Percentiles rank a stretch among this genome's conserved stretches.
phyloP scores from a whole-genome alignment of 768 basidiomycete species.

The Mycena vitilis region DNA sequence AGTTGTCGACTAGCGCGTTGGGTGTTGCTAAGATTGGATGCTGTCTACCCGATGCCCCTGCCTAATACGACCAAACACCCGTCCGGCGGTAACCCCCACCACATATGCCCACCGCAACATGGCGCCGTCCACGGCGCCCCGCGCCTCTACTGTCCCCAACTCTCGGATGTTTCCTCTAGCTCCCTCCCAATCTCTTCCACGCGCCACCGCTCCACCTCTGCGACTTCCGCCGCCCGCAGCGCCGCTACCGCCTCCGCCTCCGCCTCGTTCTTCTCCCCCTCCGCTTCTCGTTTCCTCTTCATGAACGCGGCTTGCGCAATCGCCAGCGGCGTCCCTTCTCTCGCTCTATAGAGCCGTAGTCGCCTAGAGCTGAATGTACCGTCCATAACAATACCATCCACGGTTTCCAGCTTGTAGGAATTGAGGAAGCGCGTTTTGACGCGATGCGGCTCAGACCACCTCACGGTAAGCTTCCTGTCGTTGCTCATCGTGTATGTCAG shows the following conservation, averaged over 20 bases:
- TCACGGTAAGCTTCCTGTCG: slow-evolving; percentile 43
- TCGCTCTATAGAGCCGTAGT: slow-evolving; percentile 19
- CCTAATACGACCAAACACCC: no score
- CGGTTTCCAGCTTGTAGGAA: slow-evolving; percentile 35
- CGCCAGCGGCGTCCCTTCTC: slow-evolving; percentile 28
- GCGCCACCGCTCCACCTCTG: slow-evolving; percentile 11
- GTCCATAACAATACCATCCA: slow-evolving; percentile 18
- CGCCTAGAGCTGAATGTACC: slow-evolving; percentile 25
- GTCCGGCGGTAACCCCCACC: neutral
- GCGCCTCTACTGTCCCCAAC: no score
- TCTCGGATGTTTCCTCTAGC: neutral
- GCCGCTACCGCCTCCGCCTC: slow-evolving; percentile 5
- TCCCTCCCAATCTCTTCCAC: neutral
- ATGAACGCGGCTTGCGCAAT: slow-evolving; percentile 13
- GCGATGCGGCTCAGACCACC: slow-evolving; percentile 44
- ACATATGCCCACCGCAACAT: slow-evolving; percentile 17
- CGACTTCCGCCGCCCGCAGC: slow-evolving; percentile 6
- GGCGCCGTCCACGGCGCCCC: slow-evolving; percentile 15
- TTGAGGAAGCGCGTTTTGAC: slow-evolving; percentile 27
- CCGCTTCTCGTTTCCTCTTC: neutral
- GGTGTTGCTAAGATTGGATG: no score
- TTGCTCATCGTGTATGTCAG: slow-evolving; percentile 43
- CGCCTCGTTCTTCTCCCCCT: neutral
- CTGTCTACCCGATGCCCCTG: no score
- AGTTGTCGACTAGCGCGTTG: neutral